These are phyloP conservation scores for Populus nigra DNA, from an alignment of 345 rosid genomes.

Conservation along the genomic window DNA sequence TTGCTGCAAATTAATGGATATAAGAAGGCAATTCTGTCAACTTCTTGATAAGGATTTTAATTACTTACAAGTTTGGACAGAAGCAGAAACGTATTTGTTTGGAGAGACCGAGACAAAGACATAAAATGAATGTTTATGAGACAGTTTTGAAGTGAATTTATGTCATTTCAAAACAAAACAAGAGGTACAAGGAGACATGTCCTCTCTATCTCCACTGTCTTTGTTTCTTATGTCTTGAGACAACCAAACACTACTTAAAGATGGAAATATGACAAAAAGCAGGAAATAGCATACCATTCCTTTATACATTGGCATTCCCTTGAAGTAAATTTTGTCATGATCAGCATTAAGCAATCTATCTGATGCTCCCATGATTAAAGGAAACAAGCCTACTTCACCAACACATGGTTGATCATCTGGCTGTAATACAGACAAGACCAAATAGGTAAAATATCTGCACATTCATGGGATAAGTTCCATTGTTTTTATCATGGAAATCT, in stretches of 20 bases:
- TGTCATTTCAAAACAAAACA: too few relatives aligned
- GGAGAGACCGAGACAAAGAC: too few relatives aligned
- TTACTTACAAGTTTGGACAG: too few relatives aligned
- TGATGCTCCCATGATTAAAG: conserved; percentile 66
- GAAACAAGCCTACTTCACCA: conserved; percentile 84
- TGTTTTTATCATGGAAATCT: not conserved
- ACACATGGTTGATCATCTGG: conserved; percentile 70
- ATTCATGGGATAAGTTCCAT: not conserved
- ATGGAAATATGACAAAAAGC: not conserved
- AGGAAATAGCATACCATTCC: conserved; percentile 50
- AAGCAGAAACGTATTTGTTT: too few relatives aligned
- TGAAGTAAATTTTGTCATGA: conserved; percentile 66
- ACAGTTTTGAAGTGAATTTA: too few relatives aligned
- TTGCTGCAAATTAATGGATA: conserved; percentile 33
- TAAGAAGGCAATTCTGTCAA: too few relatives aligned
- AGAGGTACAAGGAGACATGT: too few relatives aligned
- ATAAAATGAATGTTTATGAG: too few relatives aligned
- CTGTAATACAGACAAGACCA: conserved; percentile 34
- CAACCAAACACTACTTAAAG: not conserved
- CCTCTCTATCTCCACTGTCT: too few relatives aligned
- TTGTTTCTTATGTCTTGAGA: too few relatives aligned
- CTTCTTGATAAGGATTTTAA: too few relatives aligned
- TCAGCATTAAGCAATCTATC: conserved; percentile 83
- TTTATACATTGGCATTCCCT: conserved; percentile 72
- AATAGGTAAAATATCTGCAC: conserved; percentile 8